phyloP scores from a whole-genome alignment of 140 eudicot genomes.

The Flaveria floridana region DNA sequence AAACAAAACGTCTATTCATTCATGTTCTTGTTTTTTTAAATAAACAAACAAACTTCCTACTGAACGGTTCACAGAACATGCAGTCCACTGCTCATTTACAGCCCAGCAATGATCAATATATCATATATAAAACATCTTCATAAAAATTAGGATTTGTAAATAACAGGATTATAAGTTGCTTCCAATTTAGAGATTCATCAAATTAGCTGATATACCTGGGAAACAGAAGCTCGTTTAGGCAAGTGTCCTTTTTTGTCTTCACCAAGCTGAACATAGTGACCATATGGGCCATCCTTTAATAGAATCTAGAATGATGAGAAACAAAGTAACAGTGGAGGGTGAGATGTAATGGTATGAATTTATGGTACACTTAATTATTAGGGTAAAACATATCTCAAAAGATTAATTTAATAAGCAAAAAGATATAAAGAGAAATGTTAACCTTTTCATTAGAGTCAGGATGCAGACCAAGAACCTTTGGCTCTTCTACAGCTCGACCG shows the following conservation, averaged over 20 bases:
- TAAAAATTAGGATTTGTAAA: neutral
- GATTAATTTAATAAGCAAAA: constrained; percentile 7
- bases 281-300: constrained; percentile 87
- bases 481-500: constrained; percentile 56
- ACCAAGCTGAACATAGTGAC: constrained; percentile 91
- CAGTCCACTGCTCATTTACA: neutral
- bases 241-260: constrained; percentile 80
- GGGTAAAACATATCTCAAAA: neutral
- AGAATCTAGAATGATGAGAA: constrained; percentile 50
- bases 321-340: constrained; percentile 9
- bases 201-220: constrained; percentile 46
- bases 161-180: neutral
- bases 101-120: neutral
- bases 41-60: neutral
- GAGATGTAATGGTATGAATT: constrained; percentile 15
- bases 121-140: neutral
- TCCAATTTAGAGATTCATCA: constrained; percentile 5
- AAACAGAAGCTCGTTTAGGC: constrained; percentile 78
- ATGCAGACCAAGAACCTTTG: constrained; percentile 78
- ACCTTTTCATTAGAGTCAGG: constrained; percentile 86
- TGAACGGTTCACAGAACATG: neutral
- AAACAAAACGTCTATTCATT: too few relatives aligned
- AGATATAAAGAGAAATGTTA: constrained; percentile 7
- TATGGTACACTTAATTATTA: neutral
- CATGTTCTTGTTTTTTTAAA: neutral